Conservation (phyloP, 2,329 filamentous ascomycete species). For the Talaromyces sp. region DNA sequence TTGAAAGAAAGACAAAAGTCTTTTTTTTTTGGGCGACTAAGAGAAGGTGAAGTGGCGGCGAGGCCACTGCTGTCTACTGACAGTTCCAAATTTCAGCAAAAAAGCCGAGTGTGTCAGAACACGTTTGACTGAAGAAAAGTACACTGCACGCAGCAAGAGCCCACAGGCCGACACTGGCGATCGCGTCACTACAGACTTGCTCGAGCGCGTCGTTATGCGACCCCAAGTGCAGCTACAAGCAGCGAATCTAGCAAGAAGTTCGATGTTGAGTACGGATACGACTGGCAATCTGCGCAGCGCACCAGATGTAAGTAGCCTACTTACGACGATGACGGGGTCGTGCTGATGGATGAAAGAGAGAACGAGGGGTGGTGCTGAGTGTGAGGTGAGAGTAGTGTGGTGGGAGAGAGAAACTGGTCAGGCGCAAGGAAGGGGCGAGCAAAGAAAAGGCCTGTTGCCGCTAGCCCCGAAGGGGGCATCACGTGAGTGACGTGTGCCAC, state of each 20-base stretch:
- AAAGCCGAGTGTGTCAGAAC: not conserved
- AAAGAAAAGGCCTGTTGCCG: not conserved
- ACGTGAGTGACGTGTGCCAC: not conserved
- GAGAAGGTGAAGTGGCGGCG: not conserved
- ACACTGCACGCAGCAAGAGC: slow-evolving; percentile 12
- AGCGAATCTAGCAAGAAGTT: slow-evolving; percentile 3
- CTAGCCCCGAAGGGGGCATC: not conserved
- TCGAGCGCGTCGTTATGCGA: not conserved
- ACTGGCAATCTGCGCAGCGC: not conserved
- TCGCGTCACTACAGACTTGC: slow-evolving; percentile 15
- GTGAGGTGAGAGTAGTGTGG: not conserved
- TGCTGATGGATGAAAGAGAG: not conserved
- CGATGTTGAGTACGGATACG: not conserved
- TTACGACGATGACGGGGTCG: not conserved
- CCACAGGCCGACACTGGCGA: slow-evolving; percentile 21
- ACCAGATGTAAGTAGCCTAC: not conserved
- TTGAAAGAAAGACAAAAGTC: not conserved
- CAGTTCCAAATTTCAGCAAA: slow-evolving; percentile 9
- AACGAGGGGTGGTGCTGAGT: not conserved
- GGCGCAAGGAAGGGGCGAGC: not conserved
- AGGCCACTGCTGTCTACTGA: not conserved
- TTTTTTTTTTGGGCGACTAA: not conserved
- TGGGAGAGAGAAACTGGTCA: not conserved
- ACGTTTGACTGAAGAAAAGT: not conserved
- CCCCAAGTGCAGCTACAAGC: slow-evolving; percentile 10